phyloP scores from a whole-genome alignment of 228 moss, liverwort and hornwort genomes.

The Sphagnum magellanicum region DNA sequence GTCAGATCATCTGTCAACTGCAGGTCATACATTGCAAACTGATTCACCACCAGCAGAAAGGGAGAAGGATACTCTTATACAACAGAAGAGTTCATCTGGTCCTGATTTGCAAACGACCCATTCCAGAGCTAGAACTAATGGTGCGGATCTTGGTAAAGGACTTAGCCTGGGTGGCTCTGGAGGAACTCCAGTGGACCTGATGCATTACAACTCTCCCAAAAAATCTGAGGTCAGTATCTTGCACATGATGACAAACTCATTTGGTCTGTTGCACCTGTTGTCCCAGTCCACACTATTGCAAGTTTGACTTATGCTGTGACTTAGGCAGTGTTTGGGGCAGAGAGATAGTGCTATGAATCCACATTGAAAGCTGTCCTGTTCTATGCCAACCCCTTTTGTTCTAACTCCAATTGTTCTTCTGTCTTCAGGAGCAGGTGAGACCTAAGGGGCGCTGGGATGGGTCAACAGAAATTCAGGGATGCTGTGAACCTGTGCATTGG shows the following conservation, averaged over 20 bases:
- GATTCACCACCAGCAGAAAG: no score
- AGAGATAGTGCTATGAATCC: no score
- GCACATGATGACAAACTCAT: not conserved
- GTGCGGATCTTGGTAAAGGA: slow-evolving; percentile 4
- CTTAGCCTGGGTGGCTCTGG: slow-evolving; percentile 5
- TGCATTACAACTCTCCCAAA: slow-evolving; percentile 10
- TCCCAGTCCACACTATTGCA: no score
- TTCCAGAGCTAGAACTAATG: slow-evolving; percentile 10
- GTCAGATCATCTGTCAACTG: no score
- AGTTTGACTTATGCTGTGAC: no score
- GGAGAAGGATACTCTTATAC: no score
- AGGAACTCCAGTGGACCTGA: slow-evolving; percentile 16
- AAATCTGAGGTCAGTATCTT: slow-evolving; percentile 24
- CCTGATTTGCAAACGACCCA: not conserved
- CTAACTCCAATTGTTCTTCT: no score
- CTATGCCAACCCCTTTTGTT: no score
- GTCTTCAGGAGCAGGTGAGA: slow-evolving; percentile 28
- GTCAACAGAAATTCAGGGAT: slow-evolving; percentile 23
- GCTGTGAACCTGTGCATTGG: slow-evolving; percentile 56
- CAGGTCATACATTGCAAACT: no score
- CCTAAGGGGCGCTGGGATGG: slow-evolving; percentile 9
- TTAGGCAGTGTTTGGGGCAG: no score
- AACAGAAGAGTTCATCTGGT: no score
- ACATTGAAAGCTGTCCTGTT: no score
- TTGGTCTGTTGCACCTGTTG: not conserved